Base-by-base conservation (phyloP, 2,329 filamentous ascomycete species). In the Gnomoniopsis smithogilvyi region DNA sequence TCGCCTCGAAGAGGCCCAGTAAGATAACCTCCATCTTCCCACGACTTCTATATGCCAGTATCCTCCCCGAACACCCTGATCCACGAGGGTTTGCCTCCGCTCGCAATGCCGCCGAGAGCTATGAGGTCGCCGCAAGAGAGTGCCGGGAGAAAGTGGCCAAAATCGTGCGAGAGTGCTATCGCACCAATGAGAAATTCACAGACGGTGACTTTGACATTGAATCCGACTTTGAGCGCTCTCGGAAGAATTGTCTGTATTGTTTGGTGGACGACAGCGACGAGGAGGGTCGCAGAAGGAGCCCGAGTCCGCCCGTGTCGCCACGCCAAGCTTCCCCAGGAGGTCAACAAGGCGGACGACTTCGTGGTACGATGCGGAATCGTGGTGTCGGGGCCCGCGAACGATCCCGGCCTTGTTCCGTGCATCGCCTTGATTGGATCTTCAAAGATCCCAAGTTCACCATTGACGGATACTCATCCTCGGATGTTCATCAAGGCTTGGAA, bases 1-100 rank as follows among this genome's bases (percentile, higher is more conserved):
- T 76, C 65, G 74, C 76, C 63, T 66, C 72, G 51, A 74, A 72
- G 51, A 67, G 70, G 36, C 73, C 74, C 1, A 76, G 76, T 36
- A 77, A 76, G 60, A 71, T 78, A 30, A 78, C 76, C 1, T 76
- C 76, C 50, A 72, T 78, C 65, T 77, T 78, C 56, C 76, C 76
- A 1, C 73, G 73, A 6, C 69, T 67, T 22, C 70, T 78, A 3
- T 78, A 78, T 59, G 63, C 66, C 43, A 67, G 68, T 24, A 67
- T 74, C 15, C 65, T 72, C 1, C 70, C 69, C 0, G 63, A 64
- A 14, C 57, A 62, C 14, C 60, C 67, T 15, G 59, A 61, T 33
- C 65, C 65, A 2, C 64, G 65, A 6, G 67, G 70, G n/a, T 61
- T 66, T 2, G 65, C 66, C 48, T 68, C 69, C 43, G 64, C 66